A percentile compares a stretch with the other conserved stretches of the same genome.
Conservation (phyloP, 768 basidiomycete genomes). For the Boletus edulis region DNA sequence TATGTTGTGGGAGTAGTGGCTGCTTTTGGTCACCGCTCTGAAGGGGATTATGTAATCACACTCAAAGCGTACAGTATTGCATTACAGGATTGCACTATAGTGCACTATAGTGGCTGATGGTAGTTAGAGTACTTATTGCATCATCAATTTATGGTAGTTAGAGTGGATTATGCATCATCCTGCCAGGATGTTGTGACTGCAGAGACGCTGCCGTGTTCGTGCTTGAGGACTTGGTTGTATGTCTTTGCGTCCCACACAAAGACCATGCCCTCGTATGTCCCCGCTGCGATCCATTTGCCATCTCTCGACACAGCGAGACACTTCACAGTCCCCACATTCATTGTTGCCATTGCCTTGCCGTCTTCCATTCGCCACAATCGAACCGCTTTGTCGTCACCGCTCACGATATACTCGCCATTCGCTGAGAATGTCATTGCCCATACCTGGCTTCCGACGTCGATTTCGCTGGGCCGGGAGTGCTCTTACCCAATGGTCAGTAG, state of each 20-base stretch:
- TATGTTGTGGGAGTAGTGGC: too few relatives aligned
- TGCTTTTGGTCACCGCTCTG: too few relatives aligned
- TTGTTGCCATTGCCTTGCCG: background rate
- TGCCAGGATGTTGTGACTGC: too few relatives aligned
- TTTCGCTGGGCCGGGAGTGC: background rate
- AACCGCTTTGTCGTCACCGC: background rate
- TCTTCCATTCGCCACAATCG: background rate
- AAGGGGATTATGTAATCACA: too few relatives aligned
- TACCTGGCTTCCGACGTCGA: background rate
- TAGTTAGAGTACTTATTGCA: too few relatives aligned
- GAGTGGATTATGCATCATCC: too few relatives aligned
- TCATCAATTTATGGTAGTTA: too few relatives aligned
- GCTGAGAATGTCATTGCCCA: background rate
- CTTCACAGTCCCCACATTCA: too few relatives aligned
- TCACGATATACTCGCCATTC: background rate
- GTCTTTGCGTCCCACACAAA: background rate
- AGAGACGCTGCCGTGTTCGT: background rate
- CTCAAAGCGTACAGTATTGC: too few relatives aligned
- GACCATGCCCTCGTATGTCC: background rate
- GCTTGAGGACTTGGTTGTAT: background rate
- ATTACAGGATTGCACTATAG: too few relatives aligned
- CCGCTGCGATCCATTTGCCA: background rate
- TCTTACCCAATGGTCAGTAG: background rate
- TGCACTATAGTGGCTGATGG: too few relatives aligned
- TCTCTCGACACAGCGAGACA: background rate